Base-by-base conservation (phyloP, 2,329 filamentous ascomycete species). In the Penicillium sclerotigenum region DNA sequence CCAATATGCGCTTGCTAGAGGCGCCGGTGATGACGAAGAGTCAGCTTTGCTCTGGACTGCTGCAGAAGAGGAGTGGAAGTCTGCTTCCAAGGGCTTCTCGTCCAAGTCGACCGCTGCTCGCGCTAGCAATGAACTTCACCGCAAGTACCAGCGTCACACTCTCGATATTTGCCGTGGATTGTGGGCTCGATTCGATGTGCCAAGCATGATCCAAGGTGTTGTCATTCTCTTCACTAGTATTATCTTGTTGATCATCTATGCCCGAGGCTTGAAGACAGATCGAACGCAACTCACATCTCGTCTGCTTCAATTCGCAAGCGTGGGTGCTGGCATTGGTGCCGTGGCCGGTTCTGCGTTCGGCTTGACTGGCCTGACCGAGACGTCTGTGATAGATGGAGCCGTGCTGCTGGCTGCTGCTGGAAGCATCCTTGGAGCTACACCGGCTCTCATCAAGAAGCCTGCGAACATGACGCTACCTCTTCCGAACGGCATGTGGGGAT, bases 131-230 rank as follows among this genome's bases (percentile, higher is more conserved):
- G 65, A 80, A 2, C 83, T 86, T 0, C 93, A 90, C 67, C 77
- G 81, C 16, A 79, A 80, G 11, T 97, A 96, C 69, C 91, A 97
- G 71, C 79, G 80, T 29, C 85, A 90, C 68, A 96, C 89, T 0
- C 79, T 99, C 42, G 80, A 80, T 28, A 81, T 93, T 13, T 97
- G 90, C 77, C 89, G 91, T 70, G 83, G 81, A 37, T 78, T 97
- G 16, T 99, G 94, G 94, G 91, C 94, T 22, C 85, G 89, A 34
- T 99, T 99, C 65, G 91, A 99, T 71, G 80, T 96, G 20, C 81
- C 85, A 2, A 89, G 88, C 70, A 99, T 99, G 91, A 68, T 88
- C 14, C 80, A 88, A 60, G 94, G 94, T 45, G 85, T 97, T 36
- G 71, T 74, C 0, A 83, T 96, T 51, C 83, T 95, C 59, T 80